Evolutionary conservation across 805 yeast species (phyloP).

Genomic region (Kodamaea leandrae): DNA sequence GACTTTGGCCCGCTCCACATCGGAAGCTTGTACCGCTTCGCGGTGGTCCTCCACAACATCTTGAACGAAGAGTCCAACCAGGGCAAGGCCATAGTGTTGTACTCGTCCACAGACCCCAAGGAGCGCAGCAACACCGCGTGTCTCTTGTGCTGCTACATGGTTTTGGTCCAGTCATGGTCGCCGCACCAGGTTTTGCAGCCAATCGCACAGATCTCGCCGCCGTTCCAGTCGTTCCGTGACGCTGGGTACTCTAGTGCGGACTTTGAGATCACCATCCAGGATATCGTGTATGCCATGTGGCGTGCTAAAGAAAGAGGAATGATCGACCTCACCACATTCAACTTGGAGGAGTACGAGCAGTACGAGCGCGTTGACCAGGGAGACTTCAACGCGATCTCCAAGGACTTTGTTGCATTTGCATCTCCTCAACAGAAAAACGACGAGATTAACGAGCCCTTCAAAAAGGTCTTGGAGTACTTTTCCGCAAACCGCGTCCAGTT

Average conservation of each 20-base stretch:
- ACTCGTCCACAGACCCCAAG: conserved; percentile 76
- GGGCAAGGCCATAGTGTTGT: conserved; percentile 86
- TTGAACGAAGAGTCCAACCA: conserved; percentile 81
- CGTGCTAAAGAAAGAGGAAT: conserved; percentile 91
- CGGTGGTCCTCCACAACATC: conserved; percentile 88
- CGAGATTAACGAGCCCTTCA: conserved; percentile 69
- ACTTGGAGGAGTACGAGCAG: conserved; percentile 89
- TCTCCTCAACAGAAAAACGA: conserved; percentile 73
- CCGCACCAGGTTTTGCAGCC: conserved; percentile 98
- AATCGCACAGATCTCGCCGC: conserved; percentile 85
- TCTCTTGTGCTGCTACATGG: conserved; percentile 89
- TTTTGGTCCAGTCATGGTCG: conserved; percentile 94
- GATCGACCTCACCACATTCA: conserved; percentile 81
- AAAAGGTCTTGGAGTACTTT: conserved; percentile 78
- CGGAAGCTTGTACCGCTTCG: conserved; percentile 91
- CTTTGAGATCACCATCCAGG: conserved; percentile 90
- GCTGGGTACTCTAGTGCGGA: conserved; percentile 97
- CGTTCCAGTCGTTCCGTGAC: conserved; percentile 92
- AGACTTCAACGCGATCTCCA: conserved; percentile 86
- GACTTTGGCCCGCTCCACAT: conserved; percentile 96
- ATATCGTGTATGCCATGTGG: conserved; percentile 95
- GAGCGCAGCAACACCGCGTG: conserved; percentile 94
- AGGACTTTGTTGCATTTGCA: conserved; percentile 96
- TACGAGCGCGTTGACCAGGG: conserved; percentile 97
- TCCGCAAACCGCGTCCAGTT: conserved; percentile 70